Evolutionary conservation across 23 red algal species (phyloP), one percentile per base, ranked within the genome.

Genomic region (Porphyridium purpureum): DNA sequence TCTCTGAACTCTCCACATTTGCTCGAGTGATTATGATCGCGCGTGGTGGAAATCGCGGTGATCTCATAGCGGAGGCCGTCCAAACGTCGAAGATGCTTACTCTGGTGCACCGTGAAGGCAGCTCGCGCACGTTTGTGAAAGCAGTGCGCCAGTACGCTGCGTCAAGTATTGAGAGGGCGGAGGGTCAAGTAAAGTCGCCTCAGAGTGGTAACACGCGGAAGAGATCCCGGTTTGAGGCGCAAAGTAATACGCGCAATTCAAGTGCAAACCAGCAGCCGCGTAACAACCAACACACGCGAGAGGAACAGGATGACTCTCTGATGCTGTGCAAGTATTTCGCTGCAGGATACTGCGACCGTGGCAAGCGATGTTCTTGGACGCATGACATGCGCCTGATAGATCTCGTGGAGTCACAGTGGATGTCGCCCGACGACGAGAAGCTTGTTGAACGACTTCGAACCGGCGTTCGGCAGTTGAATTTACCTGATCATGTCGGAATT

Each of bases 71-170:
- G 17, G 38, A 44, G 11, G 38, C 38, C 38, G 17, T 44, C 17
- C 11, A 17, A 17, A 17, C 11, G 17, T 44, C 38, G 38, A 11
- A 44, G 38, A 17, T 44, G 11, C 11, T 44, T 11, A 44, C 38
- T 44, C 38, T 44, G 38, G 38, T 44, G 11, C 38, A 44, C 38
- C 38, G 38, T 44, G 11, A 44, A 44, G 17, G 11, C 38, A 44
- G 11, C 38, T 44, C 11, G 38, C 11, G 38, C 38, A 17, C 17
- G 11, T 44, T 44, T 17, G 11, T 44, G 11, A 44, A 44, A 11
- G 38, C 11, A 44, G 38, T n/a, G n/a, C n/a, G n/a, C n/a, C n/a
- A n/a, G n/a, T n/a, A n/a, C n/a, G n/a, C n/a, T n/a, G n/a, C n/a
- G n/a, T n/a, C n/a, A n/a, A n/a, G n/a, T n/a, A n/a, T n/a, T n/a